phyloP scores from a whole-genome alignment of 2,329 filamentous ascomycete species.

The Fusarium sterilihyphosum region DNA sequence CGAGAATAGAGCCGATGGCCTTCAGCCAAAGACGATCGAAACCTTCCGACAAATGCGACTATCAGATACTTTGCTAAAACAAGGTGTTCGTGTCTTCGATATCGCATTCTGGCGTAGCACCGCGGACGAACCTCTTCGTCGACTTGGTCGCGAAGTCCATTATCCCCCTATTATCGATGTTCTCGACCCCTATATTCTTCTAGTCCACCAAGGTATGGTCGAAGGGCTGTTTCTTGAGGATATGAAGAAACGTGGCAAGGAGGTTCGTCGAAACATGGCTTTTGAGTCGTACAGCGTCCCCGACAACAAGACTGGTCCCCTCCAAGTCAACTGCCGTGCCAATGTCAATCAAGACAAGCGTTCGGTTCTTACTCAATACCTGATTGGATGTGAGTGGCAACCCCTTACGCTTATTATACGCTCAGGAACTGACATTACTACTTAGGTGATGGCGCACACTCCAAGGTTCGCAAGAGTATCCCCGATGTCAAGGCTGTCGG shows the following conservation, averaged over 20 bases:
- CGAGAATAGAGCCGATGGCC: slow-evolving; percentile 68
- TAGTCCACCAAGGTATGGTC: slow-evolving; percentile 79
- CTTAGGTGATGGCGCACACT: slow-evolving; percentile 74
- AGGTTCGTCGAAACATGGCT: slow-evolving; percentile 70
- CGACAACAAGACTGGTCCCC: slow-evolving; percentile 54
- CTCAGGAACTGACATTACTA: slow-evolving; percentile 10
- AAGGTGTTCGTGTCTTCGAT: slow-evolving; percentile 77
- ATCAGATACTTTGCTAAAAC: slow-evolving; percentile 73
- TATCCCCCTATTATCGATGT: slow-evolving; percentile 72
- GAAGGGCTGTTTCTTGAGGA: slow-evolving; percentile 77
- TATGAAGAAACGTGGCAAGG: slow-evolving; percentile 69
- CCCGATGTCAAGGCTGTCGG: slow-evolving; percentile 64
- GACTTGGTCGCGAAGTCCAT: slow-evolving; percentile 73
- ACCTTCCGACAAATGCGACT: slow-evolving; percentile 78
- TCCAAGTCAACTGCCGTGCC: slow-evolving; percentile 62
- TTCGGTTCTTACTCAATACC: slow-evolving; percentile 67
- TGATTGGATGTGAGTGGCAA: slow-evolving; percentile 71
- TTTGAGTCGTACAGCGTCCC: slow-evolving; percentile 67
- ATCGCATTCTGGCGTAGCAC: slow-evolving; percentile 77
- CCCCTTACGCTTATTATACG: not conserved
- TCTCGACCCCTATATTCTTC: slow-evolving; percentile 65
- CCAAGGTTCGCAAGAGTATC: slow-evolving; percentile 73
- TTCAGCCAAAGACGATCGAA: slow-evolving; percentile 83
- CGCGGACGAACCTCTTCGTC: slow-evolving; percentile 61
- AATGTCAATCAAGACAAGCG: slow-evolving; percentile 62